Evolutionary conservation across 495 filamentous ascomycete species (phyloP).

Genomic region (Penicillium soppii): DNA sequence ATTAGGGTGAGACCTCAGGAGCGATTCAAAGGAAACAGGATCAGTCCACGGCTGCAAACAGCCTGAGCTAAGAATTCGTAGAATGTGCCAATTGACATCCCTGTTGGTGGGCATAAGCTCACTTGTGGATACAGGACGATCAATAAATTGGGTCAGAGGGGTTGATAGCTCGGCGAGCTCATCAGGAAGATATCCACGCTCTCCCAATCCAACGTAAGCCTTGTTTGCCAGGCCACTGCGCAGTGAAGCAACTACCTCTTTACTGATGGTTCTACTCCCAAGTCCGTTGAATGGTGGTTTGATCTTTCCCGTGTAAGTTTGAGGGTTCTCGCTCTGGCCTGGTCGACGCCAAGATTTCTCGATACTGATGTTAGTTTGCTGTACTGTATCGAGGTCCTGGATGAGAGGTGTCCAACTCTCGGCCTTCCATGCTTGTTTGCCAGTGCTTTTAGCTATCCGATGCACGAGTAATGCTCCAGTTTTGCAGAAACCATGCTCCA

Average conservation of each 20-base stretch:
- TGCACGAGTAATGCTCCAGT: constrained; percentile 53
- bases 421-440: constrained; percentile 36
- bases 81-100: constrained; percentile 46
- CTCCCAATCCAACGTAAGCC: constrained; percentile 32
- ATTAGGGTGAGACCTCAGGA: constrained; percentile 33
- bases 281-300: constrained; percentile 42
- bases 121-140: constrained; percentile 7
- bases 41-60: constrained; percentile 37
- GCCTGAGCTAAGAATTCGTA: constrained; percentile 53
- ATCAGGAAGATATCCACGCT: constrained; percentile 18
- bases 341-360: constrained; percentile 38
- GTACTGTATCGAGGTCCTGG: constrained; percentile 22
- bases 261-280: constrained; percentile 52
- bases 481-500: constrained; percentile 57
- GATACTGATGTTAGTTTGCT: constrained; percentile 33
- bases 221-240: constrained; percentile 50
- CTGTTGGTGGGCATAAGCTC: constrained; percentile 28
- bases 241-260: constrained; percentile 55
- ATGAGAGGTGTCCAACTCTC: constrained; percentile 41
- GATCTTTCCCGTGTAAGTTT: constrained; percentile 15
- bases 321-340: constrained; percentile 12
- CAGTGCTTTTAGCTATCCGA: constrained; percentile 32
- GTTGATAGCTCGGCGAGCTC: constrained; percentile 22
- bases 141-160: constrained; percentile 28
- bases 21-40: constrained; percentile 37